These are phyloP conservation scores for Agaricus subrufescens DNA, from an alignment of 768 basidiomycete genomes.

Conservation along the genomic window DNA sequence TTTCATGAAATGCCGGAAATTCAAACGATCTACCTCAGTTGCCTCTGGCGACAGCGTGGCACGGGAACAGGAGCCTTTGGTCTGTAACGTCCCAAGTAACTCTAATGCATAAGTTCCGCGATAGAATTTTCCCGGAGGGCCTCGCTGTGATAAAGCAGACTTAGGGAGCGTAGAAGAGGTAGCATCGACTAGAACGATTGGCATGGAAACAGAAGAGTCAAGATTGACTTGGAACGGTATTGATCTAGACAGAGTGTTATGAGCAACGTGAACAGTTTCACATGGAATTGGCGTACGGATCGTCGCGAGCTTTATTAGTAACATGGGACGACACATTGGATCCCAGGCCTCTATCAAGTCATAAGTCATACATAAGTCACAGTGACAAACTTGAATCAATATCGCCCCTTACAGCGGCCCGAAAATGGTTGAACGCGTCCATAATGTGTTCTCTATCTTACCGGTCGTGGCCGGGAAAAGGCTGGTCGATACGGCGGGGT, in stretches of 20 bases:
- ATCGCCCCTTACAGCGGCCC: slow-evolving; percentile 50
- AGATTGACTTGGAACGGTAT: slow-evolving; percentile 42
- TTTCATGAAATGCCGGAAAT: slow-evolving; percentile 45
- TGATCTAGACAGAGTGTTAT: slow-evolving; percentile 15
- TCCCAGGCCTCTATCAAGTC: slow-evolving; percentile 30
- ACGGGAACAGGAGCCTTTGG: slow-evolving; percentile 45
- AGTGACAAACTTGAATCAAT: not conserved
- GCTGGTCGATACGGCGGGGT: slow-evolving; percentile 1
- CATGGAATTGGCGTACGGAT: slow-evolving; percentile 24
- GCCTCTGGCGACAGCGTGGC: slow-evolving; percentile 36
- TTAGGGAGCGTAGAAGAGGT: slow-evolving; percentile 31
- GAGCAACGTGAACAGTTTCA: not conserved
- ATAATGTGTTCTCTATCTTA: slow-evolving; percentile 18
- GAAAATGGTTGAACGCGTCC: slow-evolving; percentile 59
- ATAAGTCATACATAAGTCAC: slow-evolving; percentile 5
- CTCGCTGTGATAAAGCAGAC: slow-evolving; percentile 31
- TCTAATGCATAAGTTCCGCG: slow-evolving; percentile 36
- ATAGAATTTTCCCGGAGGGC: slow-evolving; percentile 62
- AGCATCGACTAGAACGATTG: slow-evolving; percentile 41
- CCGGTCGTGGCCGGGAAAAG: slow-evolving; percentile 34
- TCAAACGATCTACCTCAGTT: slow-evolving; percentile 34
- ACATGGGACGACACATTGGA: slow-evolving; percentile 17
- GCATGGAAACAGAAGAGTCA: slow-evolving; percentile 45
- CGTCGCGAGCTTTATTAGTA: slow-evolving; percentile 2
- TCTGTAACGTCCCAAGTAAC: slow-evolving; percentile 50